Conservation (phyloP, 2,329 filamentous ascomycete species). For the Boeremia lycopersici region DNA sequence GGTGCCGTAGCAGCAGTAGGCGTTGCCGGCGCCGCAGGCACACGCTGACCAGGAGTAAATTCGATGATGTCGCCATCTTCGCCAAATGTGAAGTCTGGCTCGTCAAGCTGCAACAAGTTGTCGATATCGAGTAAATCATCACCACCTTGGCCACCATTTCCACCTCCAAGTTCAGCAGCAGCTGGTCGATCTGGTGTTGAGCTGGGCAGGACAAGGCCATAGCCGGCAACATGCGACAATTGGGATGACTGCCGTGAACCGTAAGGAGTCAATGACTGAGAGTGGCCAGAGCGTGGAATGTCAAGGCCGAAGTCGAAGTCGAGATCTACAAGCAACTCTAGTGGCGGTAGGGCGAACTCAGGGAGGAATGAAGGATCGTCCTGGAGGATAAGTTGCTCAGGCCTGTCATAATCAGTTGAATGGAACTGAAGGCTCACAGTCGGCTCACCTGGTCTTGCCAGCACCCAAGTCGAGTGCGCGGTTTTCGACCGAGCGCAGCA, state of each 20-base stretch:
- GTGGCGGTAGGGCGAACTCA: constrained; percentile 65
- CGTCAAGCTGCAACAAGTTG: constrained; percentile 49
- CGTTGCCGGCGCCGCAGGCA: constrained; percentile 20
- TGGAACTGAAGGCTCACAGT: neutral
- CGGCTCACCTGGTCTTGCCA: constrained; percentile 70
- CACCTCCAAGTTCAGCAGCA: constrained; percentile 51
- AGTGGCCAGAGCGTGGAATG: constrained; percentile 41
- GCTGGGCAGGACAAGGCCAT: constrained; percentile 55
- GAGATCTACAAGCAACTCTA: constrained; percentile 59
- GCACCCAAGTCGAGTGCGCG: constrained; percentile 72
- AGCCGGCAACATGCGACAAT: constrained; percentile 23
- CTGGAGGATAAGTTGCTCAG: constrained; percentile 74
- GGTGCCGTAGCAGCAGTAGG: constrained; percentile 17
- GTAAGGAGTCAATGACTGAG: constrained; percentile 48
- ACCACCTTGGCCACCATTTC: constrained; percentile 47
- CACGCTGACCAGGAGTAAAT: constrained; percentile 30
- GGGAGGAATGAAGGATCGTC: constrained; percentile 85
- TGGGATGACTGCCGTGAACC: constrained; percentile 34
- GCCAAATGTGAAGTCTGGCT: constrained; percentile 66
- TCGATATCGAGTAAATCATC: constrained; percentile 45
- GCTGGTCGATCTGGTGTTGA: constrained; percentile 52
- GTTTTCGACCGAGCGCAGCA: constrained; percentile 64
- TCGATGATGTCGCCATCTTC: constrained; percentile 65
- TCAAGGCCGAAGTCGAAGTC: constrained; percentile 45
- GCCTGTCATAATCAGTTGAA: constrained; percentile 48